Conservation (phyloP, 2,329 filamentous ascomycete species). For the Aspergillus fumigatus region DNA sequence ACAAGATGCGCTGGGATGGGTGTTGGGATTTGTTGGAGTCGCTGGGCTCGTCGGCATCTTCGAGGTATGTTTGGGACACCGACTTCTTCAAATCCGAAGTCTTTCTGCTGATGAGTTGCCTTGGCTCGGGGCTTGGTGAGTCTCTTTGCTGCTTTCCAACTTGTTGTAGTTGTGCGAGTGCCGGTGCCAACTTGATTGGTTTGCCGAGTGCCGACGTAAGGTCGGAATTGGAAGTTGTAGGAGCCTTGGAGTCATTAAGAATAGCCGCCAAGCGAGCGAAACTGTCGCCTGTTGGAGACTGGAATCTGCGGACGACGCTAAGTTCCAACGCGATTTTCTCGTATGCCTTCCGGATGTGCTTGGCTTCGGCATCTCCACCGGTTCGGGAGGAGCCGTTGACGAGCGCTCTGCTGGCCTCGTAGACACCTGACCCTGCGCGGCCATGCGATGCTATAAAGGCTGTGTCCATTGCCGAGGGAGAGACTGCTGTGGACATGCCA, state of each 20-base stretch:
- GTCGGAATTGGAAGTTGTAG: slow-evolving; percentile 5
- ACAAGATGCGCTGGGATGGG: slow-evolving; percentile 32
- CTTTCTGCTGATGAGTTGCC: slow-evolving; percentile 18
- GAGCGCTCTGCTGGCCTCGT: slow-evolving; percentile 25
- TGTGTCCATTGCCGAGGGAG: slow-evolving; percentile 35
- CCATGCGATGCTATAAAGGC: slow-evolving; percentile 26
- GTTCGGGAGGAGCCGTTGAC: slow-evolving; percentile 26
- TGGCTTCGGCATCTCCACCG: slow-evolving; percentile 33
- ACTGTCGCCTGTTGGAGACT: slow-evolving; percentile 41
- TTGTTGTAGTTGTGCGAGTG: slow-evolving; percentile 26
- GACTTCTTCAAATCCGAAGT: slow-evolving; percentile 20
- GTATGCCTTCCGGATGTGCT: slow-evolving; percentile 41
- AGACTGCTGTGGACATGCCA: slow-evolving; percentile 26
- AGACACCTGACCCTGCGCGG: slow-evolving; percentile 25
- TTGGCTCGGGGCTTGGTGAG: slow-evolving; percentile 19
- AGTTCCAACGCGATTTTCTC: slow-evolving; percentile 41
- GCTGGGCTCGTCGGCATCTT: slow-evolving; percentile 26
- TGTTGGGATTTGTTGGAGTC: slow-evolving; percentile 19
- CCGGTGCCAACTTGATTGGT: slow-evolving; percentile 33
- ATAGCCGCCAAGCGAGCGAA: slow-evolving; percentile 35
- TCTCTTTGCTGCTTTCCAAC: slow-evolving; percentile 18
- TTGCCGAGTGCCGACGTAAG: slow-evolving; percentile 24
- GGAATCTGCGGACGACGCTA: slow-evolving; percentile 43
- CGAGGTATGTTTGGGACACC: slow-evolving; percentile 27
- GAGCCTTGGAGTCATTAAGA: slow-evolving; percentile 16